These are phyloP conservation scores for Exophiala sideris DNA, from an alignment of 2,329 filamentous ascomycete genomes.

Conservation along the genomic window DNA sequence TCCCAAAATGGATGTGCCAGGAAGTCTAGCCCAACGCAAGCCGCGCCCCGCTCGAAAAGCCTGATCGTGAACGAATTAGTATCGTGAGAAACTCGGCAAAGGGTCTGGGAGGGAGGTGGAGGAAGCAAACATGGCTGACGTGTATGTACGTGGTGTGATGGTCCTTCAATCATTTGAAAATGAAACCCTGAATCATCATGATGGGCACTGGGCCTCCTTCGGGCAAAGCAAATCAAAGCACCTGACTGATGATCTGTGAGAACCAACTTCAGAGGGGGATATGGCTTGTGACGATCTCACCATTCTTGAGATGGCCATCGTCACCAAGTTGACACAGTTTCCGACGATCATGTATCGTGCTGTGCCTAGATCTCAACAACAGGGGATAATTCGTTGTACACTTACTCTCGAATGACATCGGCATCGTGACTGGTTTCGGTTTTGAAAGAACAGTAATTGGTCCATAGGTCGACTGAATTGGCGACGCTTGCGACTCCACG, in stretches of 20 bases:
- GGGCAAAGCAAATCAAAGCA: conserved; percentile 41
- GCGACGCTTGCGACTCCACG: conserved; percentile 89
- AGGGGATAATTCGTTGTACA: conserved; percentile 65
- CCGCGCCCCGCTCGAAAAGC: conserved; percentile 85
- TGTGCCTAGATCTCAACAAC: conserved; percentile 51
- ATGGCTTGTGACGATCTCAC: conserved; percentile 63
- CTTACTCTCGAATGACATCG: conserved; percentile 99
- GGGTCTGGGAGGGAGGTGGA: conserved; percentile 34
- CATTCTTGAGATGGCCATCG: conserved; percentile 41
- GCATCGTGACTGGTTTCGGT: conserved; percentile 94
- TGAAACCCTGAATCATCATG: conserved; percentile 3
- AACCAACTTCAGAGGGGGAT: conserved; percentile 40
- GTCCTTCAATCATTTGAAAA: conserved; percentile 22
- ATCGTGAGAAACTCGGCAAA: conserved; percentile 27
- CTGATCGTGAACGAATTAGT: conserved; percentile 53
- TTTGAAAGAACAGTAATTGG: conserved; percentile 96
- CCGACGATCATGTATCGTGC: conserved; percentile 40
- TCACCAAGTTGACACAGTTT: conserved; percentile 37
- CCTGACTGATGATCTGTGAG: conserved; percentile 52
- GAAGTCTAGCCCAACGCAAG: conserved; percentile 85
- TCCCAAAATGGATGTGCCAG: conserved; percentile 97
- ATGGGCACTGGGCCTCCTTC: conserved; percentile 14
- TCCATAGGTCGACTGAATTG: conserved; percentile 94
- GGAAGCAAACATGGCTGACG: conserved; percentile 48
- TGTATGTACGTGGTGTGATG: conserved; percentile 24